phyloP scores from a whole-genome alignment of 2,329 filamentous ascomycete species.

The Stenocarpella maydis region DNA sequence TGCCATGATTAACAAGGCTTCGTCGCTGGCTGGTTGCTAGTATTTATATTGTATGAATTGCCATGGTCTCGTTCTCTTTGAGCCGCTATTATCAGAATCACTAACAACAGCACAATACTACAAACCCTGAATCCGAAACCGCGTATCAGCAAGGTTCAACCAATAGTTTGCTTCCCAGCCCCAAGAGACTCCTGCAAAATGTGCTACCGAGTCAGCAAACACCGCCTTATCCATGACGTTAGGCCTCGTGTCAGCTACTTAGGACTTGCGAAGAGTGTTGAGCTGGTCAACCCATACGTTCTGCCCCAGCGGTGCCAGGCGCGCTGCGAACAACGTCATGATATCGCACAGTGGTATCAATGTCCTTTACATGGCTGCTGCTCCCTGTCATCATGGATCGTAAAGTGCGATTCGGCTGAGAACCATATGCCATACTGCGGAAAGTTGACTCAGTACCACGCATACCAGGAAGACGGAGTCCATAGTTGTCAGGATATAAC shows the following conservation, averaged over 20 bases:
- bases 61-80: too few relatives aligned
- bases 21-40: not conserved
- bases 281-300: not conserved
- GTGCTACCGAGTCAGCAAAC: conserved; percentile 3
- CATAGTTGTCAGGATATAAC: not conserved
- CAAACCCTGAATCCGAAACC: not conserved
- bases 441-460: not conserved
- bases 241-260: not conserved
- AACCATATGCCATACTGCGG: not conserved
- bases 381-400: not conserved
- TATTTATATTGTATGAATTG: not conserved
- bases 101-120: not conserved
- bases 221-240: not conserved
- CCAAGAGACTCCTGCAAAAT: not conserved
- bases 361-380: not conserved
- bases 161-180: not conserved
- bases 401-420: not conserved
- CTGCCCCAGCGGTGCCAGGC: not conserved
- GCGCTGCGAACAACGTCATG: not conserved
- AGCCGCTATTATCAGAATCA: not conserved
- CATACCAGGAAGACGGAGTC: not conserved
- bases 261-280: not conserved
- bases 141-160: not conserved
- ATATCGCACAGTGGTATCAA: not conserved
- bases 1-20: not conserved